Base-by-base conservation (phyloP, 768 basidiomycete genomes). In the Symmetrospora coprosmae region DNA sequence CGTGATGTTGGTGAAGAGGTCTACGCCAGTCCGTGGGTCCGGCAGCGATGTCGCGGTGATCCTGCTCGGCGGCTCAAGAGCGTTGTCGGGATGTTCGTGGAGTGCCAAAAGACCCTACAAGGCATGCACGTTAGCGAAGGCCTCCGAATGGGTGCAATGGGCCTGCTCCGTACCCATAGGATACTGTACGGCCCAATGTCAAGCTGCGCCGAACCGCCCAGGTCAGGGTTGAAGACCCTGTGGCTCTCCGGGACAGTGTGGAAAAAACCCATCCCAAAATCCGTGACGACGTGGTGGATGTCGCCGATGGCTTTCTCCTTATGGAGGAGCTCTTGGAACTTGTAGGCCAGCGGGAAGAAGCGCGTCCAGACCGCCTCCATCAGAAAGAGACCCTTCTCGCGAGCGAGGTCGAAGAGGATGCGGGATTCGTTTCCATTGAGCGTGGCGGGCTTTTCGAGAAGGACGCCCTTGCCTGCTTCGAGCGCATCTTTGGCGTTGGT, bases 361-460 rank as follows among this genome's bases (percentile, higher is more conserved):
- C 72, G 65, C 0, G 71, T 71, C 73, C 73, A 73, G 16, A 72
- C 69, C 48, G 72, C 73, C 59, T 74, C 73, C 71, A 73, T 72
- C 6, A 74, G 50, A 50, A 73, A 74, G 4, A 70, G 33, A n/a
- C 65, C 59, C 67, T 72, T 72, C 23, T 43, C 53, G 33, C 66
- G 66, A 1, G 73, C 73, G 19, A 74, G 61, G n/a, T 62, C 63
- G 30, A 66, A 60, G 7, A 74, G 62, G 13, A 56, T 50, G 38
- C 63, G 52, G 52, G 71, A 69, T 45, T 74, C 72, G 1, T 60
- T 64, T 1, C 66, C 69, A 49, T 72, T 73, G 27, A 73, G 69
- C 1, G 67, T 66, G 7, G 72, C 66, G 1, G 70, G 63, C 70
- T 73, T 74, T 58, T 74, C 73, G 40, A 71, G 53, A 2, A 74